Evolutionary conservation across 176 grass and related monocot genomes (phyloP).

Genomic region (Chrysopogon serrulatus): DNA sequence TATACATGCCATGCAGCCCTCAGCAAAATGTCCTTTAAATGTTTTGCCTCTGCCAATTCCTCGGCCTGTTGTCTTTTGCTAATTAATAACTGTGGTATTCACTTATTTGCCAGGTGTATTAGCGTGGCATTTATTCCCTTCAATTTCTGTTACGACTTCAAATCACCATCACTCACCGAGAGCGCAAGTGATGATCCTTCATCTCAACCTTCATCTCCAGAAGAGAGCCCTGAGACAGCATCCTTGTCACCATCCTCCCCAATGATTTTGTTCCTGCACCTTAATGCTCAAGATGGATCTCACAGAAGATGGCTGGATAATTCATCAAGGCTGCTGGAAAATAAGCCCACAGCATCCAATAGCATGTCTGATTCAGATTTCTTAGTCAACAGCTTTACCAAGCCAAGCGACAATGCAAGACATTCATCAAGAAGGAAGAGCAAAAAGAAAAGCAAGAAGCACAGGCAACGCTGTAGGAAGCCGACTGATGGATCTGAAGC

Average conservation of each 20-base stretch:
- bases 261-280: background rate
- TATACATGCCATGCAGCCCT: background rate
- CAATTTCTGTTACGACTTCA: background rate
- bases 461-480: constrained; percentile 39
- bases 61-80: background rate
- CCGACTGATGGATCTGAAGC: constrained; percentile 27
- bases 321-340: constrained; percentile 24
- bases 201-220: constrained; percentile 16
- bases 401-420: constrained; percentile 30
- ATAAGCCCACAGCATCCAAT: constrained; percentile 23
- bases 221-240: constrained; percentile 5
- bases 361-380: constrained; percentile 52
- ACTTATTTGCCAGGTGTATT: constrained; percentile 2
- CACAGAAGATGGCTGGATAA: constrained; percentile 21
- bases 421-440: constrained; percentile 57
- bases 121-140: constrained; percentile 4
- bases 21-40: background rate
- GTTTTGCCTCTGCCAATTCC: background rate
- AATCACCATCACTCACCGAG: background rate
- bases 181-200: constrained; percentile 9
- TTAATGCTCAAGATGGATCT: constrained; percentile 20
- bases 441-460: constrained; percentile 72
- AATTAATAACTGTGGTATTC: background rate
- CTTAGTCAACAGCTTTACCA: constrained; percentile 35
- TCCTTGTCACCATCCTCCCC: background rate